These are phyloP conservation scores for Lumnitzera racemosa DNA, from an alignment of 345 rosid genomes.

Conservation along the genomic window DNA sequence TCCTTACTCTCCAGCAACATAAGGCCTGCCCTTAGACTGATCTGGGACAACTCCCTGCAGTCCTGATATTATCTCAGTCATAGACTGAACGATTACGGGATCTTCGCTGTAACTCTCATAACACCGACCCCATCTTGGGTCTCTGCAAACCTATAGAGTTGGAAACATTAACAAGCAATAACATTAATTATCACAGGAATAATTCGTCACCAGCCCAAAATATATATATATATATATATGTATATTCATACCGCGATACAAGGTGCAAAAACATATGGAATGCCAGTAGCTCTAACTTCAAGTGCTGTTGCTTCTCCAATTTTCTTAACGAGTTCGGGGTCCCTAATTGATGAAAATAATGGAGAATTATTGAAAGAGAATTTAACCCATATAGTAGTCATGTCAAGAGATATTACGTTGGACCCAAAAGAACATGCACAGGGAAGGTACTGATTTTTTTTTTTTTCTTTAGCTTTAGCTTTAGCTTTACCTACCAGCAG, in stretches of 20 bases:
- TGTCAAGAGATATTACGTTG: background rate
- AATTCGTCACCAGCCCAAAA: background rate
- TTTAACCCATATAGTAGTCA: too few relatives aligned
- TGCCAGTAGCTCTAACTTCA: conserved; percentile 84
- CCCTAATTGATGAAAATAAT: conserved; percentile 28
- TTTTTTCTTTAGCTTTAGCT: too few relatives aligned
- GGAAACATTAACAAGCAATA: background rate
- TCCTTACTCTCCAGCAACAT: conserved; percentile 58
- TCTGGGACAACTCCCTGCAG: conserved; percentile 77
- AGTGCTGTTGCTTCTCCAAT: conserved; percentile 92
- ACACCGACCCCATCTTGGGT: conserved; percentile 97
- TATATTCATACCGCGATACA: conserved; percentile 59
- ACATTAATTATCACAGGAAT: background rate
- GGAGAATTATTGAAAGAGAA: background rate
- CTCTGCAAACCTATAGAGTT: conserved; percentile 68
- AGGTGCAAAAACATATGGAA: conserved; percentile 76
- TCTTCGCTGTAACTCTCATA: conserved; percentile 94
- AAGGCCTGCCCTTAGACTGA: conserved; percentile 52
- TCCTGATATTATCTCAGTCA: conserved; percentile 72
- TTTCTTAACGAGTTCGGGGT: conserved; percentile 63
- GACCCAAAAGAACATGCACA: too few relatives aligned
- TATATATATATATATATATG: too few relatives aligned
- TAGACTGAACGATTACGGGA: conserved; percentile 48
- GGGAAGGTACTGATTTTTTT: too few relatives aligned
- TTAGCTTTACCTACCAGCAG: too few relatives aligned